Conservation (phyloP, 176 grass and related monocot species). For the Avena atlantica region DNA sequence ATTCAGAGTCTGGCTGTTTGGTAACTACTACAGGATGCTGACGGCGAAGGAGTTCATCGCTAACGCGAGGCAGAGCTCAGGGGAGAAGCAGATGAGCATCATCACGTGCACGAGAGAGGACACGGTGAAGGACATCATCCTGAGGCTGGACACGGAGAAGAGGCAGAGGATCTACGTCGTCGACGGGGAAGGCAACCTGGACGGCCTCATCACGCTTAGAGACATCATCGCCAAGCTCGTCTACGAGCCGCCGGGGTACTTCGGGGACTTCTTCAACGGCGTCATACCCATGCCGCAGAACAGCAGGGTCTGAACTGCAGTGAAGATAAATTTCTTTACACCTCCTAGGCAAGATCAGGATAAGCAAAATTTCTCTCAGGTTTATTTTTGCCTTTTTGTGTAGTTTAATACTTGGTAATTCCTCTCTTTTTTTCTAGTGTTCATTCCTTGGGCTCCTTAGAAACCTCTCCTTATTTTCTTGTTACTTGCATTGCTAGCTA, state of each 20-base stretch:
- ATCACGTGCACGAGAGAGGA: constrained; percentile 69
- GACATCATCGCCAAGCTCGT: constrained; percentile 93
- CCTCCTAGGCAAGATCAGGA: constrained; percentile 29
- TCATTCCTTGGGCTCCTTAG: background rate
- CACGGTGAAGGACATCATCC: constrained; percentile 72
- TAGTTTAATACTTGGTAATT: background rate
- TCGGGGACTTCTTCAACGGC: constrained; percentile 91
- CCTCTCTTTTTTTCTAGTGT: background rate
- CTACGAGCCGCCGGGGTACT: constrained; percentile 79
- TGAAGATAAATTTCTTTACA: background rate
- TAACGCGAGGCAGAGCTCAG: constrained; percentile 45
- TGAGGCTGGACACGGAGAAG: constrained; percentile 71
- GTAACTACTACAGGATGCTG: constrained; percentile 53
- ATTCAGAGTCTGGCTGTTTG: background rate
- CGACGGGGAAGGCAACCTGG: constrained; percentile 53
- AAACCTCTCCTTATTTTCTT: background rate
- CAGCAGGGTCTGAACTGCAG: constrained; percentile 60
- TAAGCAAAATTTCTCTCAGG: background rate
- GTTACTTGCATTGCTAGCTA: constrained; percentile 24
- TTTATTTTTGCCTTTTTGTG: background rate
- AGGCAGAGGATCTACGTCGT: constrained; percentile 80
- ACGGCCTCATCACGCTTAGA: constrained; percentile 77
- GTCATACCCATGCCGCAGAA: constrained; percentile 70
- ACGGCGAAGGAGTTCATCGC: constrained; percentile 72
- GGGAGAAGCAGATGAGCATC: constrained; percentile 60